A percentile compares a stretch with the other conserved stretches of the same genome.
Evolutionary conservation across 2,329 filamentous ascomycete species (phyloP).

Genomic region (Aureobasidium sp.): DNA sequence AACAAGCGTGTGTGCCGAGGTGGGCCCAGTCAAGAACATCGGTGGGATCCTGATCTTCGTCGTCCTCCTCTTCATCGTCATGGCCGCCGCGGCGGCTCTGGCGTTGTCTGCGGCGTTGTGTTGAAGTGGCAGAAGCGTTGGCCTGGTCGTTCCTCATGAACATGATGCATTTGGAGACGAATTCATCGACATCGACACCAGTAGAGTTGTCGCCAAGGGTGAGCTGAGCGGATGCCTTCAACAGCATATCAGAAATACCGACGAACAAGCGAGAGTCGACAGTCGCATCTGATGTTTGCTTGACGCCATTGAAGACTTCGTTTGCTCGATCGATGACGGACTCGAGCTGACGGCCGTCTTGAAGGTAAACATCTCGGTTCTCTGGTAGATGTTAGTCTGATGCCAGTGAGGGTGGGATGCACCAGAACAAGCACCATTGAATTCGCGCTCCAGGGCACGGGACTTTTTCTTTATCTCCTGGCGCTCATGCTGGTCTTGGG

Average conservation of each 20-base stretch:
- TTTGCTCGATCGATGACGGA: constrained; percentile 38
- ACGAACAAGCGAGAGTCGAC: constrained; percentile 85
- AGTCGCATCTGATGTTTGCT: constrained; percentile 82
- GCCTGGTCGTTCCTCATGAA: constrained; percentile 62
- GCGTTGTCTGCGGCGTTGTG: constrained; percentile 18
- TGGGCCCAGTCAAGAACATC: constrained; percentile 82
- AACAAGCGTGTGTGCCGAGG: constrained; percentile 69
- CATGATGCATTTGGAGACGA: constrained; percentile 79
- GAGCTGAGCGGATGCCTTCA: constrained; percentile 68
- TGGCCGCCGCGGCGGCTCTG: constrained; percentile 17
- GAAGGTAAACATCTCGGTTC: constrained; percentile 64
- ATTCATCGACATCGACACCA: constrained; percentile 83
- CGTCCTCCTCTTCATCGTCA: constrained; percentile 52
- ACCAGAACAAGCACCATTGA: constrained; percentile 45
- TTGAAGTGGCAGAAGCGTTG: constrained; percentile 33
- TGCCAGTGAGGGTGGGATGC: neutral
- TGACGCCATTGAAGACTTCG: constrained; percentile 59
- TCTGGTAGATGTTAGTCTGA: constrained; percentile 39
- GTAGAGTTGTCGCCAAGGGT: constrained; percentile 65
- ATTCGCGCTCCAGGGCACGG: constrained; percentile 56
- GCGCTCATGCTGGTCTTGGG: constrained; percentile 70
- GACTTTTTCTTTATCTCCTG: constrained; percentile 63
- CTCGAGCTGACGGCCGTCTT: constrained; percentile 55
- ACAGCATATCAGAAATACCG: constrained; percentile 69
- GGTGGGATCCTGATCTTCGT: constrained; percentile 51